Evolutionary conservation across 257 asterid species (phyloP).

Genomic region (Echites panduratus): DNA sequence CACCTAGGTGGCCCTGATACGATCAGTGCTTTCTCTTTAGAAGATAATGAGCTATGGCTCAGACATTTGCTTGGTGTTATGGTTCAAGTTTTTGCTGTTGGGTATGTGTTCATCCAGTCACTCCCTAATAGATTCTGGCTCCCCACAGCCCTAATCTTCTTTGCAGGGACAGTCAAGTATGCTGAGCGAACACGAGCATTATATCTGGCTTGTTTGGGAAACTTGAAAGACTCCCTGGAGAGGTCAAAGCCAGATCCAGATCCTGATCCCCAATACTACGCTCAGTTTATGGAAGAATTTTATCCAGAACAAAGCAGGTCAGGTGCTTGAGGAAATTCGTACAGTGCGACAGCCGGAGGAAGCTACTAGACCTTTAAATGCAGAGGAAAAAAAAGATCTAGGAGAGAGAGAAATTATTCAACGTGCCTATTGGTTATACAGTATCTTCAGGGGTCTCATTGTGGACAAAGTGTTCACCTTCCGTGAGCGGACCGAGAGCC

Average conservation of each 20-base stretch:
- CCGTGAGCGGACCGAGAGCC: conserved; percentile 19
- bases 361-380: background rate
- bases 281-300: conserved; percentile 26
- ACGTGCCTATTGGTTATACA: conserved; percentile 3
- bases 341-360: background rate
- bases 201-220: conserved; percentile 26
- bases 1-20: conserved; percentile 40
- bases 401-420: background rate
- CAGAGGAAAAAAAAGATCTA: too few species aligned
- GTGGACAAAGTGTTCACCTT: conserved; percentile 22
- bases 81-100: conserved; percentile 24
- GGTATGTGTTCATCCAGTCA: conserved; percentile 29
- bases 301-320: background rate
- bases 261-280: conserved; percentile 19
- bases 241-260: conserved; percentile 32
- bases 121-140: conserved; percentile 24
- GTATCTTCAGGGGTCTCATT: conserved; percentile 20
- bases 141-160: conserved; percentile 29
- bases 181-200: conserved; percentile 32
- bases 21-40: conserved; percentile 41
- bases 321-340: background rate
- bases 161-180: conserved; percentile 33
- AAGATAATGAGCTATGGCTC: conserved; percentile 41
- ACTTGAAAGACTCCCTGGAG: conserved; percentile 24
- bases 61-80: conserved; percentile 30